Base-by-base conservation (phyloP, 2,329 filamentous ascomycete species). In the Stachybotrys chartarum region DNA sequence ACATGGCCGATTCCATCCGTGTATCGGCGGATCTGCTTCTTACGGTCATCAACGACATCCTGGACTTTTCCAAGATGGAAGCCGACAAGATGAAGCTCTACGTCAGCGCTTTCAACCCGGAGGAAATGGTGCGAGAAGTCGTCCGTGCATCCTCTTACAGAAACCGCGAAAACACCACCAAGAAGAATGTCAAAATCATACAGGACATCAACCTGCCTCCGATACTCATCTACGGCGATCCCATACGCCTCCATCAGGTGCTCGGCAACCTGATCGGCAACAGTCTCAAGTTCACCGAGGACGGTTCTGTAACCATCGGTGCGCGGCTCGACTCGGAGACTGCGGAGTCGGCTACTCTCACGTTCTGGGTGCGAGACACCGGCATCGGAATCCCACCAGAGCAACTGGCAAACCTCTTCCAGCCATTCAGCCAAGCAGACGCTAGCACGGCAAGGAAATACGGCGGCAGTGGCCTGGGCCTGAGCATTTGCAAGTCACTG, bases 21-120 rank as follows among this genome's bases (percentile, higher is more conserved):
- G 81, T 92, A 35, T 95, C 90, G 51, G 91, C 90, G 0, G 91
- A 97, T 66, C 84, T 94, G 16, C 75, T 97, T 14, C 77, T 97
- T 30, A 94, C 91, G 0, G 90, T 97, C 51, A 97, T 97, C 16
- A 47, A 47, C n/a, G 93, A 97, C 66, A 96, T 97, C 54, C 78
- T 97, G 5, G 93, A 97, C 71, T 95, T 96, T 68, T 96, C 91
- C 31, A 95, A 96, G 70, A 91, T 94, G 75, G 91, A 96, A 68
- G 90, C 88, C 3, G 90, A 92, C 62, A 87, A 91, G 68, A 86
- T 96, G 75, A 91, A 94, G 67, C 81, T 92, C 1, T 90, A 90
- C 66, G 80, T 86, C 57, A 85, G 85, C 54, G 82, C 83, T 7
- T 87, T 87, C 70, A 86, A 85, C 60, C 82, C 84, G 0, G 79